Conservation (phyloP, 768 basidiomycete species). For the Mycena vitilis region DNA sequence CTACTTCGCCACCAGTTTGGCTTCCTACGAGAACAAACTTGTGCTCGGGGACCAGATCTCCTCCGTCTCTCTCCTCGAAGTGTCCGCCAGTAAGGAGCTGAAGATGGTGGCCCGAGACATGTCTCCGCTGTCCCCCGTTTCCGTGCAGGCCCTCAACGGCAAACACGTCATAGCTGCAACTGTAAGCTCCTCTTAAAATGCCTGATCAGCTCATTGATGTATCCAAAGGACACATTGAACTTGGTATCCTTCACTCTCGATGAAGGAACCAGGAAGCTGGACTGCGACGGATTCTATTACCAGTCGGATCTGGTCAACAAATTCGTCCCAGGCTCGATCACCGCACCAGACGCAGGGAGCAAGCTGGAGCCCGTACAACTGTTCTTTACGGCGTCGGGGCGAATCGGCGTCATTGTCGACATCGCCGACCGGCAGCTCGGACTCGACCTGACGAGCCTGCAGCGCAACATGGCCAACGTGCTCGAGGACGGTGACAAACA, state of each 20-base stretch:
- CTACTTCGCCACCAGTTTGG: slow-evolving; percentile 79
- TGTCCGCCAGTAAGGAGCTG: slow-evolving; percentile 54
- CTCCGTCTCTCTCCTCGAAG: slow-evolving; percentile 78
- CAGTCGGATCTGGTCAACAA: slow-evolving; percentile 83
- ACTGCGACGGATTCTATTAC: slow-evolving; percentile 77
- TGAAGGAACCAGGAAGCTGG: slow-evolving; percentile 53
- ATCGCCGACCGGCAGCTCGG: slow-evolving; percentile 63
- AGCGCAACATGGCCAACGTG: slow-evolving; percentile 77
- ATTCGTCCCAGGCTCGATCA: slow-evolving; percentile 76
- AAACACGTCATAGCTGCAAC: slow-evolving; percentile 78
- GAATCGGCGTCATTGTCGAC: slow-evolving; percentile 79
- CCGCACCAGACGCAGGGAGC: slow-evolving; percentile 55
- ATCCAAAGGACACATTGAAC: slow-evolving; percentile 70
- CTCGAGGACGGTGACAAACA: slow-evolving; percentile 66
- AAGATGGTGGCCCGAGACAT: slow-evolving; percentile 78
- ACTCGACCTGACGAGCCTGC: slow-evolving; percentile 72
- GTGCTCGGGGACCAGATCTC: slow-evolving; percentile 85
- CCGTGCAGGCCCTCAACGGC: slow-evolving; percentile 67
- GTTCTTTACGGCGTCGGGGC: slow-evolving; percentile 83
- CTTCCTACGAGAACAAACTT: slow-evolving; percentile 63
- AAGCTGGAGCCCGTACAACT: slow-evolving; percentile 69
- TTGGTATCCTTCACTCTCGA: slow-evolving; percentile 69
- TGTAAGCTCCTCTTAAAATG: slow-evolving; percentile 55
- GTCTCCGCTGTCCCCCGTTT: slow-evolving; percentile 78
- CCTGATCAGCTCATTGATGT: slow-evolving; percentile 1